A percentile compares a stretch with the other conserved stretches of the same genome.
These are phyloP conservation scores for Blastomyces gilchristii DNA, from an alignment of 2,329 filamentous ascomycete genomes.

Conservation along the genomic window DNA sequence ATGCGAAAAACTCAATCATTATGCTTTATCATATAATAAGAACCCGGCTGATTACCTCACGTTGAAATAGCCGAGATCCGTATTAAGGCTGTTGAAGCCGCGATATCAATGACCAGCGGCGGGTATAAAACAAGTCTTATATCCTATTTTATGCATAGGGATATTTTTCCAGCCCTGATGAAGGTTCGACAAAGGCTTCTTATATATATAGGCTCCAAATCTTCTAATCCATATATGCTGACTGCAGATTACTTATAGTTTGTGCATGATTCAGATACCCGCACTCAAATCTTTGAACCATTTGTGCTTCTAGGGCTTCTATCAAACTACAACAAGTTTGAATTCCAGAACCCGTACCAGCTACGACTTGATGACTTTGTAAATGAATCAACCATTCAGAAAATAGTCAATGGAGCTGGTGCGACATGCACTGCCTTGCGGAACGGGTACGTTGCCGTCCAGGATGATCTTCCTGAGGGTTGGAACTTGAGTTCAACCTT, in stretches of 20 bases:
- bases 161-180: conserved; percentile 89
- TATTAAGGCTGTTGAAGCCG: conserved; percentile 67
- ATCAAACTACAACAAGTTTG: conserved; percentile 98
- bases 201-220: background rate
- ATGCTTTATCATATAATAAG: background rate
- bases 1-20: background rate
- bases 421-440: conserved; percentile 58
- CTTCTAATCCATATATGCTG: background rate
- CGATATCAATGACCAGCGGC: conserved; percentile 78
- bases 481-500: conserved; percentile 78
- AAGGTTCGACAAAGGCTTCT: conserved; percentile 51
- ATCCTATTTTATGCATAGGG: conserved; percentile 88
- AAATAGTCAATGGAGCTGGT: conserved; percentile 68
- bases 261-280: conserved; percentile 64
- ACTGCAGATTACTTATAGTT: conserved; percentile 45
- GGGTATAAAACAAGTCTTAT: conserved; percentile 90
- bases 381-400: conserved; percentile 76
- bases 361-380: conserved; percentile 89
- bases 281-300: conserved; percentile 56
- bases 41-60: conserved; percentile 6
- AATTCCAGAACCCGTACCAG: conserved; percentile 94
- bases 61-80: conserved; percentile 54
- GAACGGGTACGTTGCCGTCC: conserved; percentile 69
- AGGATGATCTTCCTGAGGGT: conserved; percentile 80
- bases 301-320: conserved; percentile 77